Evolutionary conservation across 768 basidiomycete genomes (phyloP), one percentile per base, ranked within the genome.

Genomic region (Lactarius akahatsu): DNA sequence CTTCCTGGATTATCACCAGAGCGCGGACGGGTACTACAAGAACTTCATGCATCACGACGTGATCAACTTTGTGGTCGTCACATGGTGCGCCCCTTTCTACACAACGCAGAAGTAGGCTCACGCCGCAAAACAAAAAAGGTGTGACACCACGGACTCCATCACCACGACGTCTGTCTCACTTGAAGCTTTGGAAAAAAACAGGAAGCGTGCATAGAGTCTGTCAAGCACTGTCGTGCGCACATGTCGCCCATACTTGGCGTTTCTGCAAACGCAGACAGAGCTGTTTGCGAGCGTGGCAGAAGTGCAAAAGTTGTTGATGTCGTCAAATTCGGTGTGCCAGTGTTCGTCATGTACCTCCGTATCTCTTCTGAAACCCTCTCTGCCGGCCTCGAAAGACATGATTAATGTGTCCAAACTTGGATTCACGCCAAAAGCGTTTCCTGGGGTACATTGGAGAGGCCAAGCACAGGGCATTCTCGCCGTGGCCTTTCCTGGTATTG

Each of bases 181-280:
- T 98, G 69, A 99, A 99, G 76, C 78, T 99, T 18, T 99, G 97
- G 97, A 98, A 97, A 97, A 81, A 99, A 99, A 77, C 95, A 97
- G 78, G 91, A 95, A 26, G 75, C 81, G 7, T 96, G 96, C 4
- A 94, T 99, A 73, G 97, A 98, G 78, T 98, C 97, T 72, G 96
- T 98, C 66, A 99, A 99, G 78, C 93, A 96, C 70, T 99, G 96
- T 76, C 89, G 97, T 55, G 94, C 96, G 1, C 96, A 97, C 72
- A 81, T 96, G 26, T 82, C 84, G 32, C 86, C 92, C 9, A 83
- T 98, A 30, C 80, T 87, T 4, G 86, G 85, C 9, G 89, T 98
- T 4, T 91, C 90, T 28, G 91, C 89, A 28, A 96, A 93, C 72
- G 88, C 89, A 50, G 96, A 99, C 74, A 28, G 89, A 92, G 74